Conservation (phyloP, 2,329 filamentous ascomycete genomes). For the Talaromyces pinophilus region DNA sequence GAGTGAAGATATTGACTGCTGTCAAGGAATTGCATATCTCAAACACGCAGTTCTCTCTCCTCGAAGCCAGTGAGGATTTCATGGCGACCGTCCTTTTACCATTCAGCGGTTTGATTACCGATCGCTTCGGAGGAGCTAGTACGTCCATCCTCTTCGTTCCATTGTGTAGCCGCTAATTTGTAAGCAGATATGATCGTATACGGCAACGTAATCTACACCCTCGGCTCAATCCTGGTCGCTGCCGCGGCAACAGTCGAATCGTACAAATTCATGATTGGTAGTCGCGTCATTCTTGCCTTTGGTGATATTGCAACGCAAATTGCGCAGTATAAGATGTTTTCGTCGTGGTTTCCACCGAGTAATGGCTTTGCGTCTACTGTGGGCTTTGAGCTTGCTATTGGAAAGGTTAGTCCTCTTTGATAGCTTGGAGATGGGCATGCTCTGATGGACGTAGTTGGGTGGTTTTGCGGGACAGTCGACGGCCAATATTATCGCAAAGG, state of each 20-base stretch:
- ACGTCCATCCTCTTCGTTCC: conserved; percentile 17
- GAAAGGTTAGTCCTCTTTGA: conserved; percentile 44
- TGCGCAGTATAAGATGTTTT: conserved; percentile 66
- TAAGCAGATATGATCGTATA: conserved; percentile 55
- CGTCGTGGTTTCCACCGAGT: conserved; percentile 64
- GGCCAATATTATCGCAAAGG: conserved; percentile 59
- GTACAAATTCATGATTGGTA: conserved; percentile 63
- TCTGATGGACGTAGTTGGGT: conserved; percentile 45
- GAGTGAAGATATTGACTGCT: not conserved
- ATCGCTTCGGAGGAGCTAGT: conserved; percentile 60
- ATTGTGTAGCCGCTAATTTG: not conserved
- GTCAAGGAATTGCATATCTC: conserved; percentile 55
- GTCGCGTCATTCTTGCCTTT: conserved; percentile 56
- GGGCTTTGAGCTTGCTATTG: conserved; percentile 61
- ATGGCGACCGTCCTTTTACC: conserved; percentile 61
- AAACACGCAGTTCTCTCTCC: conserved; percentile 60
- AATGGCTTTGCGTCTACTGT: conserved; percentile 64
- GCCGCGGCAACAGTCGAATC: conserved; percentile 58
- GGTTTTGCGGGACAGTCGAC: conserved; percentile 62
- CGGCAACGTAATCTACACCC: conserved; percentile 61
- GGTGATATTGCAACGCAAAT: conserved; percentile 66
- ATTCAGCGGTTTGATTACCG: conserved; percentile 57
- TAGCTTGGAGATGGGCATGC: conserved; percentile 1
- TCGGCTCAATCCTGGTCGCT: conserved; percentile 61
- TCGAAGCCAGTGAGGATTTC: conserved; percentile 63